Conservation (phyloP, 2,329 filamentous ascomycete species). For the Diaporthe humulicola region DNA sequence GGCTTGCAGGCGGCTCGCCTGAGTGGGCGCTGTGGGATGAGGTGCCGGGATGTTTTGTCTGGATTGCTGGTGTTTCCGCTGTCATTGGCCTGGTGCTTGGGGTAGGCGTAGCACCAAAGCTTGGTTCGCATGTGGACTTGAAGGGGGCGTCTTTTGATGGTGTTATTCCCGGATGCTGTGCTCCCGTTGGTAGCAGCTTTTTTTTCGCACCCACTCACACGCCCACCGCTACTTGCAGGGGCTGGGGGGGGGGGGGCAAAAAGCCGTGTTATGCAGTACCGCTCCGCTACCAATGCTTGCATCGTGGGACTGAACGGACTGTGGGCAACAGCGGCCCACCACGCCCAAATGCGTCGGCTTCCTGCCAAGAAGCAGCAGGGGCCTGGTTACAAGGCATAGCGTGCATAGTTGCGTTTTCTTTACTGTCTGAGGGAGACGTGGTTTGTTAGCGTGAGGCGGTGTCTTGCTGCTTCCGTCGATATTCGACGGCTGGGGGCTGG, state of each 20-base stretch:
- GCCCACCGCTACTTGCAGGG: slow-evolving; percentile 29
- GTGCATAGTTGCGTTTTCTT: neutral
- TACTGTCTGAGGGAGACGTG: neutral
- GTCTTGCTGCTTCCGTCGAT: slow-evolving; percentile 9
- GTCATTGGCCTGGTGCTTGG: slow-evolving; percentile 28
- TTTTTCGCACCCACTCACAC: slow-evolving; percentile 14
- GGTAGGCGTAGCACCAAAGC: slow-evolving; percentile 11
- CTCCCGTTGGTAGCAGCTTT: slow-evolving; percentile 10
- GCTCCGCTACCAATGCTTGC: slow-evolving; percentile 8
- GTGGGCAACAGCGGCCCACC: neutral
- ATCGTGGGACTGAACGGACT: slow-evolving; percentile 1
- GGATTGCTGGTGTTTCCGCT: slow-evolving; percentile 11
- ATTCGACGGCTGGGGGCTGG: neutral
- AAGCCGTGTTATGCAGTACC: slow-evolving; percentile 6
- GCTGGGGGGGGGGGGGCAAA: neutral
- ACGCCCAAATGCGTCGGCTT: slow-evolving; percentile 10
- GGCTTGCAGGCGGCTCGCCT: slow-evolving; percentile 4
- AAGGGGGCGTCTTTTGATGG: slow-evolving; percentile 6
- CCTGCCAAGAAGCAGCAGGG: neutral
- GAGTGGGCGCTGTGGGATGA: slow-evolving; percentile 11
- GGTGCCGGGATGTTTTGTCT: neutral
- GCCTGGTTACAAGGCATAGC: neutral
- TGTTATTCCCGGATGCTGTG: slow-evolving; percentile 30
- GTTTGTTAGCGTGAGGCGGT: neutral
- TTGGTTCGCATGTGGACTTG: slow-evolving; percentile 20